Conservation (phyloP, 305 asterid genomes). For the Nicotiana rustica region DNA sequence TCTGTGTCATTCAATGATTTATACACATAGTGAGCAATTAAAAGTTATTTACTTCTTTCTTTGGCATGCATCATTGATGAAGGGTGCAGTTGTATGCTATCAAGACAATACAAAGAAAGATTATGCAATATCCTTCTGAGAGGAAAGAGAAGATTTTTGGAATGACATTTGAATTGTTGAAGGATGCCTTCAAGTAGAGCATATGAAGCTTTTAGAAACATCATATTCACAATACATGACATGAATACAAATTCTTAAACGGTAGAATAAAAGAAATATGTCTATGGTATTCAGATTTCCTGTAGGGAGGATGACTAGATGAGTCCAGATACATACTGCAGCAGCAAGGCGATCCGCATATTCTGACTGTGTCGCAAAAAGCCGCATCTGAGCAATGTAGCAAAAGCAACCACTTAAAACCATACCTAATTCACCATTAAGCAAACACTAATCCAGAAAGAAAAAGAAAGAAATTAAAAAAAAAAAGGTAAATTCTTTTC, state of each 20-base stretch:
- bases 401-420: constrained; percentile 26
- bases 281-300: constrained; percentile 8
- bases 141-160: constrained; percentile 13
- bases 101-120: constrained; percentile 28
- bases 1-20: constrained; percentile 51
- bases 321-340: constrained; percentile 62
- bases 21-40: constrained; percentile 34
- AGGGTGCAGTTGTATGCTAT: background rate
- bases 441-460: constrained; percentile 26
- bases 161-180: constrained; percentile 25
- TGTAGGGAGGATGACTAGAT: constrained; percentile 13
- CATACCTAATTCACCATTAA: constrained; percentile 10
- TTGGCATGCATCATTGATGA: constrained; percentile 4
- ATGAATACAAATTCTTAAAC: background rate
- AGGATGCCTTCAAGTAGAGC: background rate
- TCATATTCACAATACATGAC: background rate
- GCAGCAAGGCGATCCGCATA: constrained; percentile 92
- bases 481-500: background rate
- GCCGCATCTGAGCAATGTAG: constrained; percentile 73
- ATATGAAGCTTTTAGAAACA: constrained; percentile 20
- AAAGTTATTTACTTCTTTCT: constrained; percentile 11
- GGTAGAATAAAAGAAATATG: background rate
- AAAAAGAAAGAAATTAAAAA: background rate
- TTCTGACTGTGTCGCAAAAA: constrained; percentile 80
- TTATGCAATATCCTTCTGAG: constrained; percentile 2